Conservation (phyloP, 2,329 filamentous ascomycete genomes). For the Aciculosporium take region DNA sequence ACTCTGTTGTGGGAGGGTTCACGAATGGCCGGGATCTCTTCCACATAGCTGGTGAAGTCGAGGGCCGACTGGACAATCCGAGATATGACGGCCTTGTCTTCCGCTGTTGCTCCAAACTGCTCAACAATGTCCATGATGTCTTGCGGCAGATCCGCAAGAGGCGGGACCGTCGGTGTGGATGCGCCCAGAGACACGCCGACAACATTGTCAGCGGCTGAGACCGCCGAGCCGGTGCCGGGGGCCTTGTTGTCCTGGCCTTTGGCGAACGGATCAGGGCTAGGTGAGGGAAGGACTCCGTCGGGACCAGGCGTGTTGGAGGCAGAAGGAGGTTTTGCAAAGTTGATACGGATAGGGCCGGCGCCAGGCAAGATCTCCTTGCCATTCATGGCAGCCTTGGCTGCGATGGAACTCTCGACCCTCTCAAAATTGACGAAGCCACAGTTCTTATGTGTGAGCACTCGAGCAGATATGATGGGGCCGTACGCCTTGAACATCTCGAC, state of each 20-base stretch:
- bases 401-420: conserved; percentile 74
- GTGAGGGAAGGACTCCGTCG: conserved; percentile 76
- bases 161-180: conserved; percentile 50
- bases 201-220: conserved; percentile 14
- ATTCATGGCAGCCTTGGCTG: conserved; percentile 77
- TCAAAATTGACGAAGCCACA: conserved; percentile 99
- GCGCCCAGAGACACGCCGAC: not conserved
- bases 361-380: conserved; percentile 98
- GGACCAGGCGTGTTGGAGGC: conserved; percentile 79
- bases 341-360: conserved; percentile 85
- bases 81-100: conserved; percentile 61
- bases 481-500: conserved; percentile 93
- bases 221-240: conserved; percentile 23
- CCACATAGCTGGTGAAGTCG: conserved; percentile 53
- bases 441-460: conserved; percentile 95
- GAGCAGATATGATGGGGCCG: conserved; percentile 76
- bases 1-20: conserved; percentile 81
- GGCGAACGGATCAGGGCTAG: conserved; percentile 73
- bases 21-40: conserved; percentile 77
- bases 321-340: conserved; percentile 91
- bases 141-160: conserved; percentile 60
- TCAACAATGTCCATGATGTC: conserved; percentile 78
- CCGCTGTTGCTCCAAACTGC: conserved; percentile 73
- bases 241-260: conserved; percentile 38
- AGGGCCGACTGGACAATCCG: conserved; percentile 64